These are phyloP conservation scores for Pseudocercospora ulei DNA, from an alignment of 2,329 filamentous ascomycete genomes.

Conservation along the genomic window DNA sequence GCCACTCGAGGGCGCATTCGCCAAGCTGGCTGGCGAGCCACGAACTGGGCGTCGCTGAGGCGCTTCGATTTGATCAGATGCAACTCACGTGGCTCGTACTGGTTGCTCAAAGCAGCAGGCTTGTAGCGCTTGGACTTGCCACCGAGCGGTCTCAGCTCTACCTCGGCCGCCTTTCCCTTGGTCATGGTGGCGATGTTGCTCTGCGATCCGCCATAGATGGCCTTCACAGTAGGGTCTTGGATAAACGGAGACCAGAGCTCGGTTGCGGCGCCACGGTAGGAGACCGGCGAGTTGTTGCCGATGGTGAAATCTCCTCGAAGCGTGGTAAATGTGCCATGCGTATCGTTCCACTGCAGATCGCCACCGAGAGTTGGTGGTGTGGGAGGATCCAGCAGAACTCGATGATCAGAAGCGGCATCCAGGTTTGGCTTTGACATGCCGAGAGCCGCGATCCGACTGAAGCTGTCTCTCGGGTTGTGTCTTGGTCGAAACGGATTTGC, in stretches of 20 bases:
- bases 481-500: slow-evolving; percentile 10
- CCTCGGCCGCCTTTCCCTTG: slow-evolving; percentile 7
- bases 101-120: slow-evolving; percentile 12
- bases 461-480: slow-evolving; percentile 12
- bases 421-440: slow-evolving; percentile 7
- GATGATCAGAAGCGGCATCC: slow-evolving; percentile 14
- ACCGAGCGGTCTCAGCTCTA: slow-evolving; percentile 13
- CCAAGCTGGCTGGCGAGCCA: slow-evolving; percentile 13
- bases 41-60: slow-evolving; percentile 13
- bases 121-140: slow-evolving; percentile 12
- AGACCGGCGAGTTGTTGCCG: neutral
- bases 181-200: slow-evolving; percentile 4
- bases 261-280: slow-evolving; percentile 11
- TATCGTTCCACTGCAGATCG: slow-evolving; percentile 17
- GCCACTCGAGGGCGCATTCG: slow-evolving; percentile 9
- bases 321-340: slow-evolving; percentile 18
- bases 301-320: slow-evolving; percentile 12
- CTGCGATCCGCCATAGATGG: slow-evolving; percentile 8
- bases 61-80: slow-evolving; percentile 16
- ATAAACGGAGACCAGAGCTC: slow-evolving; percentile 14
- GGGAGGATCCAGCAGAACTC: slow-evolving; percentile 9
- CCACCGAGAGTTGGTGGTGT: slow-evolving; percentile 4
- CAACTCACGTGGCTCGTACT: slow-evolving; percentile 17
- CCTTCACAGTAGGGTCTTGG: slow-evolving; percentile 8
- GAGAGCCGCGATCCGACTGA: slow-evolving; percentile 9